Conservation (phyloP, 2,329 filamentous ascomycete genomes). For the Fusarium virguliforme region DNA sequence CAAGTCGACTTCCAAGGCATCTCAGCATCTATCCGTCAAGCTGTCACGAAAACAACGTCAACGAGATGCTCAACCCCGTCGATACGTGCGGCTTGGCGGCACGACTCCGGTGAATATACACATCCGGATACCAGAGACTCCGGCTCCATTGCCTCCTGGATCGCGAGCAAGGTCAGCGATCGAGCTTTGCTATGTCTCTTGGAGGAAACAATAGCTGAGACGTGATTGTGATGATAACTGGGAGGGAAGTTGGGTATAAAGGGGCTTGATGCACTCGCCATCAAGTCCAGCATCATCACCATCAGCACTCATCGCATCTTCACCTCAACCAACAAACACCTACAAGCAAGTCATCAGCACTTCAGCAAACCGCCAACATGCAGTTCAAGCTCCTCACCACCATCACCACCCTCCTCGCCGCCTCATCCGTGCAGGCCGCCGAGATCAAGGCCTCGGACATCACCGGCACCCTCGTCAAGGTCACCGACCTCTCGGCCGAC, state of each 20-base stretch:
- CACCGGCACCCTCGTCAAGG: neutral
- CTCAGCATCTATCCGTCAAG: neutral
- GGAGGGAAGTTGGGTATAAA: neutral
- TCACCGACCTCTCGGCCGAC: neutral
- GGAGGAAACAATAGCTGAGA: neutral
- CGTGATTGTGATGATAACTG: neutral
- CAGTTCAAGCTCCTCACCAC: constrained; percentile 42
- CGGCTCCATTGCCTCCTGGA: neutral
- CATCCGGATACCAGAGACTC: neutral
- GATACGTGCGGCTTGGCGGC: neutral
- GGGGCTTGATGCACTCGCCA: neutral
- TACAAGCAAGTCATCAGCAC: neutral
- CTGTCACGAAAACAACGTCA: neutral
- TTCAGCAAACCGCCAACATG: constrained; percentile 23
- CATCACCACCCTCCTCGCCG: constrained; percentile 36
- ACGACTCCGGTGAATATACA: neutral
- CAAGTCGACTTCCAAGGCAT: constrained; percentile 3
- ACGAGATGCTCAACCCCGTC: neutral
- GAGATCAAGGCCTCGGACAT: neutral
- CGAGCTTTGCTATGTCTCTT: neutral
- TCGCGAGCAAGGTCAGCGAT: neutral
- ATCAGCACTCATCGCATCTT: neutral
- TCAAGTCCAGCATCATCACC: neutral
- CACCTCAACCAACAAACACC: neutral
- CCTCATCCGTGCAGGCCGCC: constrained; percentile 27